Evolutionary conservation across 805 yeast species (phyloP), one percentile per base, ranked within the genome.

Genomic region (Cyberlindnera veronae): DNA sequence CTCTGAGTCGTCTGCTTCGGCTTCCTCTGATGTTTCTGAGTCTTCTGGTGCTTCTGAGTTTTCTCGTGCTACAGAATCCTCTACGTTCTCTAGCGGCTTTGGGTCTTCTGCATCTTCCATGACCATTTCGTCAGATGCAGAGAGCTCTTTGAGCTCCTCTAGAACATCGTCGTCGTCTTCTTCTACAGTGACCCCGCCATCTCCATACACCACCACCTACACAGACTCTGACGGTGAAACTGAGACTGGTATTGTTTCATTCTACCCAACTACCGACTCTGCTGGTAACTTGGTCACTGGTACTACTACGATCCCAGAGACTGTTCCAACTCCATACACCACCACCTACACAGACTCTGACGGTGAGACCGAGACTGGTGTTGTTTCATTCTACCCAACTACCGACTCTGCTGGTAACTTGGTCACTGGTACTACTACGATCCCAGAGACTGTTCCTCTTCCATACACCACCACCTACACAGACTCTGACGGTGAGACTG

Each of bases 171-270:
- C n/a, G n/a, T n/a, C n/a, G n/a, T n/a, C n/a, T n/a, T n/a, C n/a
- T n/a, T n/a, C n/a, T n/a, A n/a, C n/a, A n/a, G n/a, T n/a, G n/a
- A 14, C 19, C 15, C 13, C 34, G n/a, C 43, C 43, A 39, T 9
- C 32, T n/a, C 31, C 37, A 24, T 37, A 41, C 38, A 37, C 41
- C 26, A 41, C 45, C 17, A 41, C 41, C 5, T 36, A 13, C 41
- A 29, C n/a, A n/a, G n/a, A n/a, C n/a, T n/a, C n/a, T n/a, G n/a
- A n/a, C n/a, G n/a, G n/a, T n/a, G n/a, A n/a, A 5, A 18, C 34
- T 5, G 40, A 28, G 29, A 37, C 42, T 9, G 45, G 34, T 30
- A 28, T 42, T 30, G 38, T 41, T 11, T 41, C 45, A 3, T 41
- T 13, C 38, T 41, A 32, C 36, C 17, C 43, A 15, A 39, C 43